phyloP scores from a whole-genome alignment of 2,329 filamentous ascomycete genomes.

The Cercospora sp. region DNA sequence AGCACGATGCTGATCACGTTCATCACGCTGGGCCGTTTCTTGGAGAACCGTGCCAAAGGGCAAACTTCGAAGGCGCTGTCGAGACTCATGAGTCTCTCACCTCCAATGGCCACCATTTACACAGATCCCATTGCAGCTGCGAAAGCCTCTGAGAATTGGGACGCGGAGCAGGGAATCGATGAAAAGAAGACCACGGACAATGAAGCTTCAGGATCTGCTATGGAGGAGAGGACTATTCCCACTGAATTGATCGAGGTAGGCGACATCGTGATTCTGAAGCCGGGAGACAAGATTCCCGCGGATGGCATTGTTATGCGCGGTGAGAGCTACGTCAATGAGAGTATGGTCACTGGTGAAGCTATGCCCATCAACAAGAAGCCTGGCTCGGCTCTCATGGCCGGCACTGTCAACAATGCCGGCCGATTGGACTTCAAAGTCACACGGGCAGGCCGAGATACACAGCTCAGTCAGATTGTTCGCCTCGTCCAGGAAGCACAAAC shows the following conservation, averaged over 20 bases:
- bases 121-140: constrained; percentile 89
- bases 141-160: constrained; percentile 83
- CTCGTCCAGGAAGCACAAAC: constrained; percentile 98
- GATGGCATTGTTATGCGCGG: constrained; percentile 85
- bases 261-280: constrained; percentile 87
- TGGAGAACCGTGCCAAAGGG: constrained; percentile 93
- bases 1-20: constrained; percentile 99
- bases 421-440: constrained; percentile 90
- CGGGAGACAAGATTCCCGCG: constrained; percentile 94
- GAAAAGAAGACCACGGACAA: constrained; percentile 40
- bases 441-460: constrained; percentile 88
- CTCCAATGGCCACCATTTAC: constrained; percentile 96
- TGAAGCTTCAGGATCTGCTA: constrained; percentile 57
- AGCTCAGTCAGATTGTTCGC: constrained; percentile 96
- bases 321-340: constrained; percentile 93
- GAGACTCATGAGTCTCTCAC: constrained; percentile 89
- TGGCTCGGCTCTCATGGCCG: constrained; percentile 78
- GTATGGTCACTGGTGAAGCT: constrained; percentile 97
- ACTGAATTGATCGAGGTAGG: constrained; percentile 93
- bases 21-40: constrained; percentile 82
- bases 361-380: constrained; percentile 91
- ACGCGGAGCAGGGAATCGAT: constrained; percentile 50
- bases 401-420: constrained; percentile 92
- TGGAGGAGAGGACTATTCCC: constrained; percentile 83
- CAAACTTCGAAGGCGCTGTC: constrained; percentile 94